These are phyloP conservation scores for Crithidia thermophila DNA, from an alignment of 208 protist species.

Conservation along the genomic window DNA sequence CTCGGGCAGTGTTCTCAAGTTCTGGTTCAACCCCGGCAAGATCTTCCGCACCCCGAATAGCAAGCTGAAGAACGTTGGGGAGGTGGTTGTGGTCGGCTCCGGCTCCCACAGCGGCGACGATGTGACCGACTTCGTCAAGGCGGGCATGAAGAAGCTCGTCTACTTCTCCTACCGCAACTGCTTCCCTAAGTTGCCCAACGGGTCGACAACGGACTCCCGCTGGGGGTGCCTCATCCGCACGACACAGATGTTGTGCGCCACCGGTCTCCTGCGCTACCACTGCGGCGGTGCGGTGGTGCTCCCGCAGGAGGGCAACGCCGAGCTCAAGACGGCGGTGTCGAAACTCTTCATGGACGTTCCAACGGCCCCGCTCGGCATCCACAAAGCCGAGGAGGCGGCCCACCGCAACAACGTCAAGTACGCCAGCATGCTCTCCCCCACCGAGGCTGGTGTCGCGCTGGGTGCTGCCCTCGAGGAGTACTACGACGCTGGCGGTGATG, in stretches of 20 bases:
- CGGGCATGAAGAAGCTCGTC: slow-evolving; percentile 40
- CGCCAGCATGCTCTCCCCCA: slow-evolving; percentile 63
- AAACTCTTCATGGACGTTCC: slow-evolving; percentile 67
- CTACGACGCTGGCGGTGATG: slow-evolving; percentile 24
- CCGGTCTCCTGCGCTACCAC: slow-evolving; percentile 53
- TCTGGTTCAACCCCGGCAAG: slow-evolving; percentile 41
- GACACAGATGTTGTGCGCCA: slow-evolving; percentile 86
- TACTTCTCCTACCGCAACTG: slow-evolving; percentile 88
- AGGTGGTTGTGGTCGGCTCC: slow-evolving; percentile 39
- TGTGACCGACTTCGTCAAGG: slow-evolving; percentile 35
- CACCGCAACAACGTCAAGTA: slow-evolving; percentile 47
- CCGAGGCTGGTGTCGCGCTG: slow-evolving; percentile 44
- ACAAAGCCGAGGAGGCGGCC: slow-evolving; percentile 54
- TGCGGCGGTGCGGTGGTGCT: slow-evolving; percentile 22
- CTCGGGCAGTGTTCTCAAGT: slow-evolving; percentile 40
- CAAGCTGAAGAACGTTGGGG: slow-evolving; percentile 20
- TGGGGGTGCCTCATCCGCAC: slow-evolving; percentile 94
- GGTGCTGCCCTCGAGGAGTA: slow-evolving; percentile 23
- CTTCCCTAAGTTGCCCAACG: slow-evolving; percentile 61
- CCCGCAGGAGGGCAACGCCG: slow-evolving; percentile 20
- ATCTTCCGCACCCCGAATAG: slow-evolving; percentile 15
- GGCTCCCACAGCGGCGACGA: slow-evolving; percentile 40
- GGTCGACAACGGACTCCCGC: slow-evolving; percentile 67
- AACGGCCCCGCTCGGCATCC: slow-evolving; percentile 69
- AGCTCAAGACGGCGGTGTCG: slow-evolving; percentile 21